phyloP scores from a whole-genome alignment of 148 eudicot genomes.

The Rhododendron molle region DNA sequence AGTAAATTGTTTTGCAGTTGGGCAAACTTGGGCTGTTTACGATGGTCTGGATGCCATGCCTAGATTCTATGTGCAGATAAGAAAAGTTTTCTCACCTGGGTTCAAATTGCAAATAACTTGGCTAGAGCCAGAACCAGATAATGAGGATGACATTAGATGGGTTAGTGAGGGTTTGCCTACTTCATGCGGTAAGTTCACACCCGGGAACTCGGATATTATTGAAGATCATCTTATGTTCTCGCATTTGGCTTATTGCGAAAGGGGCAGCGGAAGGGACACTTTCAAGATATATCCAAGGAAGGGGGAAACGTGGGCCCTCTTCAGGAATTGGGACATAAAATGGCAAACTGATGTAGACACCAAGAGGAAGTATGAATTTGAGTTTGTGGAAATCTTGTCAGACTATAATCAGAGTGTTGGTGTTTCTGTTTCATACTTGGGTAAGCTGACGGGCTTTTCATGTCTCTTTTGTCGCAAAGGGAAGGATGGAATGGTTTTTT shows the following conservation, averaged over 20 bases:
- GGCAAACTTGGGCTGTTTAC: constrained; percentile 79
- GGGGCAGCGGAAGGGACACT: constrained; percentile 27
- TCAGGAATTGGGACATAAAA: constrained; percentile 60
- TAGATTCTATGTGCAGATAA: constrained; percentile 75
- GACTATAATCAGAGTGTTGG: constrained; percentile 46
- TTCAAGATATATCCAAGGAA: constrained; percentile 52
- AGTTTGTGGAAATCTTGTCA: constrained; percentile 63
- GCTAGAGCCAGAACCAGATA: constrained; percentile 68
- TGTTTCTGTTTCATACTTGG: constrained; percentile 47
- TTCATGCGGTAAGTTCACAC: constrained; percentile 62
- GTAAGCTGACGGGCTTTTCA: constrained; percentile 62
- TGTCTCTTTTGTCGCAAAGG: constrained; percentile 46
- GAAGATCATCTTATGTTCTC: constrained; percentile 64
- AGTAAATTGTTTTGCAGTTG: constrained; percentile 41
- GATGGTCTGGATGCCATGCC: constrained; percentile 84
- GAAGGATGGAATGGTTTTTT: constrained; percentile 22
- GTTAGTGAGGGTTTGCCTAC: constrained; percentile 45
- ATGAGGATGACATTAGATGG: constrained; percentile 45
- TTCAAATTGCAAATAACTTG: constrained; percentile 68
- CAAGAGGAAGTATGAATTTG: constrained; percentile 51
- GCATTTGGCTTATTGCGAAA: constrained; percentile 49
- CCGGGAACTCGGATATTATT: constrained; percentile 38
- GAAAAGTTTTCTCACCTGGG: constrained; percentile 26
- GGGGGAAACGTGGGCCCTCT: constrained; percentile 85
- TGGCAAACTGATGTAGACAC: constrained; percentile 39